These are phyloP conservation scores for Aspergillus eucalypticola DNA, from an alignment of 2,329 filamentous ascomycete species.

Conservation along the genomic window DNA sequence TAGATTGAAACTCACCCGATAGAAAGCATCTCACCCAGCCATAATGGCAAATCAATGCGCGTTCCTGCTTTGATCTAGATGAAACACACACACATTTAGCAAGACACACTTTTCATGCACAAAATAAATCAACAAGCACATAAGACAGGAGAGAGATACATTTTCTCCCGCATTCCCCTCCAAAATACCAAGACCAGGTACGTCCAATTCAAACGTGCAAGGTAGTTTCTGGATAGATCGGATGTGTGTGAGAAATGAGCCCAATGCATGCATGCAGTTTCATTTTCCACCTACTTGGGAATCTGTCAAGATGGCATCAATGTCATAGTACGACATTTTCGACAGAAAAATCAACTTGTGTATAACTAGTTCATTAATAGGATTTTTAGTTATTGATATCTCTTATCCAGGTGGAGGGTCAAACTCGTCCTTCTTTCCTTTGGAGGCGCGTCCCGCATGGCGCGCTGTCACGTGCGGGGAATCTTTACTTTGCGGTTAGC, in stretches of 20 bases:
- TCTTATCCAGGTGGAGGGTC: not conserved
- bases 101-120: not conserved
- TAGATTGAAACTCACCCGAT: constrained; percentile 43
- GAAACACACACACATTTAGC: not conserved
- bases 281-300: constrained; percentile 35
- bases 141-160: constrained; percentile 35
- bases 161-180: constrained; percentile 74
- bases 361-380: not conserved
- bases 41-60: constrained; percentile 79
- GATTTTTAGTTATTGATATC: not conserved
- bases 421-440: not conserved
- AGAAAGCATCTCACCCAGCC: constrained; percentile 87
- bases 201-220: constrained; percentile 88
- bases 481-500: not conserved
- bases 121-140: not conserved
- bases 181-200: constrained; percentile 83
- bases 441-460: constrained; percentile 8
- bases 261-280: not conserved
- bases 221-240: constrained; percentile 72
- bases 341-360: not conserved
- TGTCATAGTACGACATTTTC: constrained; percentile 49
- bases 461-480: constrained; percentile 14
- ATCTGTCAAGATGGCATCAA: constrained; percentile 50
- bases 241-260: not conserved
- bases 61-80: constrained; percentile 75